A percentile compares a stretch with the other conserved stretches of the same genome.
phyloP scores from a whole-genome alignment of 139 green algal genomes.

The Chlorella ohadii region DNA sequence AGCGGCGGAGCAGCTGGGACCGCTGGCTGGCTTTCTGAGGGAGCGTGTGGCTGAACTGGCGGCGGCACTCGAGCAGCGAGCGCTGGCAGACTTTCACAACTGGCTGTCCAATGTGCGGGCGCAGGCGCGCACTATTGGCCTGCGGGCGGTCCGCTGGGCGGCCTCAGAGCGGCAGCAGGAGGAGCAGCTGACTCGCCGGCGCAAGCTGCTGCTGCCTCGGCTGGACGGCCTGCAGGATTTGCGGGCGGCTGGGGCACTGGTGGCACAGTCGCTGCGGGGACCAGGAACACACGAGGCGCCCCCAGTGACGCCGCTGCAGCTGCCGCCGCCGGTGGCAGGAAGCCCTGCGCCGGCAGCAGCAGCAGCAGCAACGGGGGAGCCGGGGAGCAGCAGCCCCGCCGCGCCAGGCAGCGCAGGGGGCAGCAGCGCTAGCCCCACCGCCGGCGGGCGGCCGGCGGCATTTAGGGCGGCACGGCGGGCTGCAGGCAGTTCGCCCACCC shows the following conservation, averaged over 20 bases:
- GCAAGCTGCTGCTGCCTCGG: constrained; percentile 46
- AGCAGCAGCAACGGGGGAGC: not conserved
- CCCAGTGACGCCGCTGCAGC: constrained; percentile 12
- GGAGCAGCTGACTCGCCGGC: constrained; percentile 61
- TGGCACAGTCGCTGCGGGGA: not conserved
- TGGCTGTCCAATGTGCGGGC: constrained; percentile 69
- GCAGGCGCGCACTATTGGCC: constrained; percentile 63
- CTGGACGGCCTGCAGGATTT: not conserved
- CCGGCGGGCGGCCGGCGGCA: not conserved
- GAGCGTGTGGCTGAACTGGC: constrained; percentile 55
- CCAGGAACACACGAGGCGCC: not conserved
- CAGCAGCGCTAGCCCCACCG: not conserved
- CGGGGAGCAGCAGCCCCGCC: not conserved
- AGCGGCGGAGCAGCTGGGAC: not conserved
- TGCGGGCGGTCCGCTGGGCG: constrained; percentile 67
- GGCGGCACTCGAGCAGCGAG: constrained; percentile 60
- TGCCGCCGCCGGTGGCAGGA: not conserved
- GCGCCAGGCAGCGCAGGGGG: not conserved
- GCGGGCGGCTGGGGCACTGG: not conserved
- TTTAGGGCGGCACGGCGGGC: constrained; percentile 3
- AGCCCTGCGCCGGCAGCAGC: not conserved
- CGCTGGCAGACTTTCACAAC: constrained; percentile 75
- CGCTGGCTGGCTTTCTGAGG: constrained; percentile 59
- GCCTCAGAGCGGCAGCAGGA: constrained; percentile 60
- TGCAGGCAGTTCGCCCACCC: constrained; percentile 10